A percentile compares a stretch with the other conserved stretches of the same genome.
phyloP scores from a whole-genome alignment of 768 basidiomycete species.

The Pluteus cervinus region DNA sequence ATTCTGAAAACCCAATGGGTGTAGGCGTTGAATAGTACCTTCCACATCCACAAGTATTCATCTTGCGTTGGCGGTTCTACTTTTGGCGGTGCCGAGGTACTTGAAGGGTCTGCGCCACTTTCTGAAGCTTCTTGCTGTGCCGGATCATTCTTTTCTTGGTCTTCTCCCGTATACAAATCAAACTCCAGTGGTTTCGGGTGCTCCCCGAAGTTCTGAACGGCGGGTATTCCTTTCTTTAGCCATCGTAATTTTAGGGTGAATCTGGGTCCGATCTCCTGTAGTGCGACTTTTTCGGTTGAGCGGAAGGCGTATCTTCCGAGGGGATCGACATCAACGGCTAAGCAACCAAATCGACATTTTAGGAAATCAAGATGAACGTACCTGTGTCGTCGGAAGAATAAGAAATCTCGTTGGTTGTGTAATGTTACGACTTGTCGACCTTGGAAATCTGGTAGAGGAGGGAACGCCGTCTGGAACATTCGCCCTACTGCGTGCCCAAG shows the following conservation, averaged over 20 bases:
- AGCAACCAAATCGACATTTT: no score
- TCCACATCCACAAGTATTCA: constrained; percentile 87
- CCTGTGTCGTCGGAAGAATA: constrained; percentile 96
- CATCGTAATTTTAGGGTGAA: constrained; percentile 93
- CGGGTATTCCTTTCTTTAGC: constrained; percentile 83
- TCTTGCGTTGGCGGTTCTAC: constrained; percentile 61
- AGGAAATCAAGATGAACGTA: no score
- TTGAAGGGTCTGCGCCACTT: constrained; percentile 14
- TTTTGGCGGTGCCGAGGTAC: constrained; percentile 18
- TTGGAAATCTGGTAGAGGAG: constrained; percentile 90
- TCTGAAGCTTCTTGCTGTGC: constrained; percentile 14
- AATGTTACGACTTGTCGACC: constrained; percentile 96
- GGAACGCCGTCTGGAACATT: constrained; percentile 96
- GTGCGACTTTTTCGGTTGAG: constrained; percentile 81
- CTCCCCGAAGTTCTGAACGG: constrained; percentile 66
- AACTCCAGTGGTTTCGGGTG: constrained; percentile 51
- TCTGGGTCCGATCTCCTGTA: constrained; percentile 97
- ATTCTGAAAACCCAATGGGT: neutral
- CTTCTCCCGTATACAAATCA: constrained; percentile 37
- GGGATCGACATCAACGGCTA: no score
- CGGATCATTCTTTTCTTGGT: constrained; percentile 24
- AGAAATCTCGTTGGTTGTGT: constrained; percentile 95
- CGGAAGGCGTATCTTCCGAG: constrained; percentile 95
- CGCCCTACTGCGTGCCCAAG: constrained; percentile 91
- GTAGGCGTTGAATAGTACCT: constrained; percentile 39